Base-by-base conservation (phyloP, 2,329 filamentous ascomycete species). In the Didymella segeticola region DNA sequence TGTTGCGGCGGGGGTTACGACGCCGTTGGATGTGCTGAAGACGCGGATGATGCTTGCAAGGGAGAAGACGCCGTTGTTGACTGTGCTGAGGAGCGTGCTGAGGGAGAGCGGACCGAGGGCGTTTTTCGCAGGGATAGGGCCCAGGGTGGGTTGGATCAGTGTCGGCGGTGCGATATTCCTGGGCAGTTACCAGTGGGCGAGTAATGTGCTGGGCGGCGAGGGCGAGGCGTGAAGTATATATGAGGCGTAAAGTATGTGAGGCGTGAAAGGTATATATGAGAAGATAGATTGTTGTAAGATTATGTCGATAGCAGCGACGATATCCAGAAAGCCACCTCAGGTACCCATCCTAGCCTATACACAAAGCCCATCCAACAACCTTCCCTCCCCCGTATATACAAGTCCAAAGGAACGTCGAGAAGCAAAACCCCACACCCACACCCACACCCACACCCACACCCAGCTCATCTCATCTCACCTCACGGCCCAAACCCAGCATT, bases 11-110 rank as follows among this genome's bases (percentile, higher is more conserved):
- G 93, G 85, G 0, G 72, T 93, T 54, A 99, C 95, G 20, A 99
- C 95, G 46, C 95, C 95, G 31, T 78, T 99, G 58, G 95, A 99
- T 77, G 95, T 99, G 58, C 81, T 99, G 63, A 99, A 99, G 85
- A 99, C 95, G 61, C 82, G 95, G 60, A 88, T 98, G 76, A 99
- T 99, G 95, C 80, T 99, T 63, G 89, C 90, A 12, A 83, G 86
- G 67, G 85, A 88, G 79, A 85, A 80, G 64, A 84, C 84, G 72
- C 83, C 80, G 11, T 82, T 86, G 59, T 72, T 78, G 27, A 73
- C 75, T 4, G 80, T 96, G 56, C 79, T 93, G 58, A 79, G 78
- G 46, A 78, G 81, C 17, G 89, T 97, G 53, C 78, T 87, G 68
- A 78, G 76, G 42, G 82, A 87, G 49, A 83, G 86, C 57, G 89